Evolutionary conservation across 208 protist species (phyloP).

Genomic region (Acanthamoeba quina): DNA sequence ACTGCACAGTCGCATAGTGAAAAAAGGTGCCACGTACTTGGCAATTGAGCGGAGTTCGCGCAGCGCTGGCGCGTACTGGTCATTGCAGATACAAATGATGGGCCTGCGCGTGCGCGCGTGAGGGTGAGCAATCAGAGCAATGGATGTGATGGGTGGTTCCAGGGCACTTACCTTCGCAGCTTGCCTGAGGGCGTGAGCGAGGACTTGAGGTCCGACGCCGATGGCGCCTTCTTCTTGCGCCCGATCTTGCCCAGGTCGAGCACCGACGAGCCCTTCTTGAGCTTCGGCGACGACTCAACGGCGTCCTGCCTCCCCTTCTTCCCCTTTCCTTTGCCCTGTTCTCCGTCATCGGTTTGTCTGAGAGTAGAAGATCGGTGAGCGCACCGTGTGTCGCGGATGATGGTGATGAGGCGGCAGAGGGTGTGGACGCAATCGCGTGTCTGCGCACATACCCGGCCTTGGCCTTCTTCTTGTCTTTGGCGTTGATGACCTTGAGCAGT

Average conservation of each 20-base stretch:
- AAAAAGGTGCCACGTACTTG: not conserved
- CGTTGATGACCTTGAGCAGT: slow-evolving; percentile 56
- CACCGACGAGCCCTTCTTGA: slow-evolving; percentile 4
- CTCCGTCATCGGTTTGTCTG: not conserved
- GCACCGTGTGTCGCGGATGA: not conserved
- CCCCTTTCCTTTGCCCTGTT: not conserved
- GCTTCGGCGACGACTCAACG: not conserved
- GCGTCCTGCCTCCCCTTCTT: not conserved
- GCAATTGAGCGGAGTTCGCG: slow-evolving; percentile 14
- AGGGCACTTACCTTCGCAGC: not conserved
- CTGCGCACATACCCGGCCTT: not conserved
- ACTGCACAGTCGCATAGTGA: not conserved
- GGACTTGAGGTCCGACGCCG: not conserved
- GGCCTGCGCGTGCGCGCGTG: not conserved
- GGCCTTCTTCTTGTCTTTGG: slow-evolving; percentile 50
- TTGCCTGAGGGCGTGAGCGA: slow-evolving; percentile 6
- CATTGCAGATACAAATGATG: slow-evolving; percentile 74
- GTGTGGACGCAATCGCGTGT: not conserved
- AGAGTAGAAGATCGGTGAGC: not conserved
- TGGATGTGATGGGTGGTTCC: not conserved
- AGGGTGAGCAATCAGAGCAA: too few species aligned
- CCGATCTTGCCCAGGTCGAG: not conserved
- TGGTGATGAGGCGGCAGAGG: not conserved
- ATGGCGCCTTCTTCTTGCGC: not conserved
- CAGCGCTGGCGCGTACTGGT: slow-evolving; percentile 67